These are phyloP conservation scores for Trypanosomatidae sp. DNA, from an alignment of 208 protist genomes.

Conservation along the genomic window DNA sequence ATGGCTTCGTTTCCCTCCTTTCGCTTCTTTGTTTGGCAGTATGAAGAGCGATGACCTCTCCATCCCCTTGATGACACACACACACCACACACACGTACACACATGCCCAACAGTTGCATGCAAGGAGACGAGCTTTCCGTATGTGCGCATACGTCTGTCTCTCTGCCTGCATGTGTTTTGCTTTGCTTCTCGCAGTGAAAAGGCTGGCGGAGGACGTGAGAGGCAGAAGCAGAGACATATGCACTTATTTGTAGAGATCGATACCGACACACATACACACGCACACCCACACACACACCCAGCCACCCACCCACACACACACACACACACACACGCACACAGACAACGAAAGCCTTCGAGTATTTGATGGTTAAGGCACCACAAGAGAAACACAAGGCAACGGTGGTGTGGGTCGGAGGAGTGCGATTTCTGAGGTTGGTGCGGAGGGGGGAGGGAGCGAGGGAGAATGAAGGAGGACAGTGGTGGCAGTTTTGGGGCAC, in stretches of 20 bases:
- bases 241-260: background rate
- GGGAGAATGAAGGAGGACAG: background rate
- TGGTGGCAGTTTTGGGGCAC: background rate
- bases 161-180: background rate
- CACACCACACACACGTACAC: background rate
- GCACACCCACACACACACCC: background rate
- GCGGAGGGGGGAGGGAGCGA: background rate
- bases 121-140: background rate
- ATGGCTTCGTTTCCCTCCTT: background rate
- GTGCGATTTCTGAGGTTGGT: background rate
- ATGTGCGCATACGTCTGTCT: background rate
- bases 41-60: background rate
- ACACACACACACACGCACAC: background rate
- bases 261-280: constrained; percentile 1
- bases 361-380: background rate
- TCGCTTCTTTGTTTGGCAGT: background rate
- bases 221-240: constrained; percentile 2
- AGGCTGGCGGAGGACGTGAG: background rate
- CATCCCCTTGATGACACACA: background rate
- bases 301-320: background rate
- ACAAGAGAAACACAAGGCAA: background rate
- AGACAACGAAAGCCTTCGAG: background rate
- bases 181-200: background rate
- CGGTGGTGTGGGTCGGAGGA: background rate
- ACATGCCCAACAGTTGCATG: background rate